Base-by-base conservation (phyloP, 2,329 filamentous ascomycete species). In the Stagonosporopsis cucurbitacearum region DNA sequence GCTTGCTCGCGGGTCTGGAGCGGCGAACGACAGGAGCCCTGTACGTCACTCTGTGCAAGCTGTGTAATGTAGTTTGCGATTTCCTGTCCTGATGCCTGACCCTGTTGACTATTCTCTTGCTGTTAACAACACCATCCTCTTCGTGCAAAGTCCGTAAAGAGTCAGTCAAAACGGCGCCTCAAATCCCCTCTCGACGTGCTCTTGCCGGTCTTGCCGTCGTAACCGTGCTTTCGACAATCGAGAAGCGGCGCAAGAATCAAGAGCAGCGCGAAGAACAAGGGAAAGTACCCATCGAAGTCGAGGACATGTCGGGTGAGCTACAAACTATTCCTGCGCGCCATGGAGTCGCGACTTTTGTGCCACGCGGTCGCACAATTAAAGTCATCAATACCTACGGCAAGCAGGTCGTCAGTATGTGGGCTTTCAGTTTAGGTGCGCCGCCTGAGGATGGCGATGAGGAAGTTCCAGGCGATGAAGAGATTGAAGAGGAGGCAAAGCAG, bases 361-460 rank as follows among this genome's bases (percentile, higher is more conserved):
- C 80, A 4, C 72, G 76, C 20, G 80, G 79, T 19, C 73, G 78
- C 51, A 76, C 74, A 2, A 80, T 82, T 68, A 81, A 81, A 65
- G 78, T 82, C 37, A 75, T 81, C 53, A 81, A 81, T 53, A 80
- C 78, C 0, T 80, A 79, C 55, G 80, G 80, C n/a, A 77, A 77
- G 41, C 80, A 82, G 67, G 77, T 80, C 9, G 73, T 81, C 22
- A 79, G 80, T 54, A 79, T 78, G 22, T 82, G 80, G 80, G 80
- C 79, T 0, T 81, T 82, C 60, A 77, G 77, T 1, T 60, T 82
- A 30, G 75, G 75, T 9, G 70, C 75, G n/a, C 79, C 80, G 15
- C 79, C 79, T 3, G 72, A 75, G 32, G 69, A 75, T 17, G 73
- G 62, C 8, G 72, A 73, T 1, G 58, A 63, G 9, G 64, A 59